Evolutionary conservation across 805 yeast species (phyloP).

Genomic region (Kazachstania africana): DNA sequence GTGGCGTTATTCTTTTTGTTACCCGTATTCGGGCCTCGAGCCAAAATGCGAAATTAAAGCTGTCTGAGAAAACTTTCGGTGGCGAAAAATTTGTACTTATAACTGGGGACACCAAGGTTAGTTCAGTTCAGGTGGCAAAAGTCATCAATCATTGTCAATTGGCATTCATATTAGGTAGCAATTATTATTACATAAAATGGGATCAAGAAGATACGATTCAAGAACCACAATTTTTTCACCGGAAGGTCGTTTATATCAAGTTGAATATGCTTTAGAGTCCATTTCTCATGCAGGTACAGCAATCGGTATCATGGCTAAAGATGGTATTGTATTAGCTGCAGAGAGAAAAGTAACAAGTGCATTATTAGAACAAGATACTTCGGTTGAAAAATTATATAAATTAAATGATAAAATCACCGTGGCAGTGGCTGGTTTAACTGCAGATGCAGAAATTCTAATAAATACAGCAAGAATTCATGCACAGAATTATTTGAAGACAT

Average conservation of each 20-base stretch:
- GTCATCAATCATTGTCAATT: too few species aligned
- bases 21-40: too few species aligned
- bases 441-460: conserved; percentile 88
- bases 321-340: conserved; percentile 90
- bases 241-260: conserved; percentile 94
- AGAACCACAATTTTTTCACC: conserved; percentile 98
- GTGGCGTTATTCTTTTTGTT: too few species aligned
- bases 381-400: conserved; percentile 84
- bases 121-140: too few species aligned
- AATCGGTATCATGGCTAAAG: conserved; percentile 79
- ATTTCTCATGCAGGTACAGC: conserved; percentile 97
- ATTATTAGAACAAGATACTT: conserved; percentile 83
- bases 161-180: too few species aligned
- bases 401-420: conserved; percentile 75
- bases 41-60: too few species aligned
- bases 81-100: too few species aligned
- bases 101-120: too few species aligned
- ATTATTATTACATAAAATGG: too few species aligned
- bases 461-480: conserved; percentile 78
- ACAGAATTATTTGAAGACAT: conserved; percentile 73
- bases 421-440: conserved; percentile 97
- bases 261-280: conserved; percentile 94
- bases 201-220: conserved; percentile 96
- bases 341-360: conserved; percentile 92
- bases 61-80: too few species aligned